These are phyloP conservation scores for Annulohypoxylon truncatum DNA, from an alignment of 2,329 filamentous ascomycete genomes.

Conservation along the genomic window DNA sequence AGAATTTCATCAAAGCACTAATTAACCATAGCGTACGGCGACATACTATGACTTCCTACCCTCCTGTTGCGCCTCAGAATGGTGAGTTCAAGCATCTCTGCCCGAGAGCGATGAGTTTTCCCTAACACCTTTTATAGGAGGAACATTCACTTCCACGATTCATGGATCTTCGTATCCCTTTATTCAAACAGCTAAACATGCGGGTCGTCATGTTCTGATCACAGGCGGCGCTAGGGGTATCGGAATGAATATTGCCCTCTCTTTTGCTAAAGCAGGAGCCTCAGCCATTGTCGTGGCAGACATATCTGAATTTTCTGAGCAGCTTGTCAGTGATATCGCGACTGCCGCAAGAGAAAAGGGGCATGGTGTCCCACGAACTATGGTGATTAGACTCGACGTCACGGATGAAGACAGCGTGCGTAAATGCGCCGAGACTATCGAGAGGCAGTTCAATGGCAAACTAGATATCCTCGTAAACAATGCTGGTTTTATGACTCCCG, in stretches of 20 bases:
- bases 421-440: slow-evolving; percentile 14
- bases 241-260: slow-evolving; percentile 34
- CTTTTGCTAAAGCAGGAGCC: slow-evolving; percentile 41
- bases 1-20: not conserved
- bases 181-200: slow-evolving; percentile 19
- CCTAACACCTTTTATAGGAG: slow-evolving; percentile 30
- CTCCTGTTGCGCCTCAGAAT: slow-evolving; percentile 20
- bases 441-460: slow-evolving; percentile 23
- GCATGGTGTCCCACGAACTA: slow-evolving; percentile 27
- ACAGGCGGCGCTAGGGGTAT: slow-evolving; percentile 42
- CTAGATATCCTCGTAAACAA: slow-evolving; percentile 37
- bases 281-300: slow-evolving; percentile 41
- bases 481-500: slow-evolving; percentile 32
- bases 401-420: slow-evolving; percentile 31
- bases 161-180: slow-evolving; percentile 30
- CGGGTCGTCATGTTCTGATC: slow-evolving; percentile 37
- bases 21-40: not conserved
- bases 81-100: slow-evolving; percentile 8
- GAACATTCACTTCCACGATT: slow-evolving; percentile 29
- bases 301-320: slow-evolving; percentile 30
- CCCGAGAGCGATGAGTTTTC: not conserved
- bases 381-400: slow-evolving; percentile 33
- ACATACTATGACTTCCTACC: slow-evolving; percentile 24
- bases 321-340: slow-evolving; percentile 35
- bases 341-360: slow-evolving; percentile 36